phyloP scores from a whole-genome alignment of 2,329 filamentous ascomycete species.

The Seiridium unicorne region DNA sequence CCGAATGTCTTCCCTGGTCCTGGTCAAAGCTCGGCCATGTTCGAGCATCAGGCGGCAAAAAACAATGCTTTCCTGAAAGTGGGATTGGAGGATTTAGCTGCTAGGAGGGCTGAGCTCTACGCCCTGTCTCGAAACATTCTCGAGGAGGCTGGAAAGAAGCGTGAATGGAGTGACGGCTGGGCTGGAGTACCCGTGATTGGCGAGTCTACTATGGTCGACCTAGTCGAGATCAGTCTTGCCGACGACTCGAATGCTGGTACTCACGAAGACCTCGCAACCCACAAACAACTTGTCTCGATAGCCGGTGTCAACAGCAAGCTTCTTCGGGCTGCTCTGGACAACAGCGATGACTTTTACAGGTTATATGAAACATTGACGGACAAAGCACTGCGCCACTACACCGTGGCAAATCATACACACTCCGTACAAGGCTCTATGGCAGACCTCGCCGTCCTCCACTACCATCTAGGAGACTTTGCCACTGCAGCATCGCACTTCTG shows the following conservation, averaged over 20 bases:
- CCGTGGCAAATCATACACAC: constrained; percentile 73
- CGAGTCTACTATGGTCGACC: constrained; percentile 40
- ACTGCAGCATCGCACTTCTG: constrained; percentile 77
- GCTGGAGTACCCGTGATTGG: constrained; percentile 52
- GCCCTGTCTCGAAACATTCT: constrained; percentile 77
- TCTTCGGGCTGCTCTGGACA: constrained; percentile 60
- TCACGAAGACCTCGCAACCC: not conserved
- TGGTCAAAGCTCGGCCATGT: constrained; percentile 26
- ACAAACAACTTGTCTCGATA: constrained; percentile 15
- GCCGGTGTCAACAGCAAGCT: constrained; percentile 54
- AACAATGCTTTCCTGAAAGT: constrained; percentile 51
- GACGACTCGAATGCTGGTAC: constrained; percentile 30
- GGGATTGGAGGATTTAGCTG: constrained; percentile 79
- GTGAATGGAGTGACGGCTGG: constrained; percentile 79
- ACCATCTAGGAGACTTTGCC: constrained; percentile 69
- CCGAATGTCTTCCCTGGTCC: constrained; percentile 53
- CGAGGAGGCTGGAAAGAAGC: constrained; percentile 68
- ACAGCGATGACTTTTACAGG: constrained; percentile 61
- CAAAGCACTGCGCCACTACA: constrained; percentile 78
- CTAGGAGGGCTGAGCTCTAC: constrained; percentile 78
- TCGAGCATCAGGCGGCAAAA: constrained; percentile 39
- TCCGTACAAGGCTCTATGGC: constrained; percentile 76
- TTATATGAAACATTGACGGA: constrained; percentile 79
- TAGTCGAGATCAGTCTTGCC: constrained; percentile 59
- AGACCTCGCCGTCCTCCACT: constrained; percentile 84